Percentiles rank a stretch among this genome's conserved stretches.
These are phyloP conservation scores for Polyporus tsugae DNA, from an alignment of 1,284 basidiomycete species.

Conservation along the genomic window DNA sequence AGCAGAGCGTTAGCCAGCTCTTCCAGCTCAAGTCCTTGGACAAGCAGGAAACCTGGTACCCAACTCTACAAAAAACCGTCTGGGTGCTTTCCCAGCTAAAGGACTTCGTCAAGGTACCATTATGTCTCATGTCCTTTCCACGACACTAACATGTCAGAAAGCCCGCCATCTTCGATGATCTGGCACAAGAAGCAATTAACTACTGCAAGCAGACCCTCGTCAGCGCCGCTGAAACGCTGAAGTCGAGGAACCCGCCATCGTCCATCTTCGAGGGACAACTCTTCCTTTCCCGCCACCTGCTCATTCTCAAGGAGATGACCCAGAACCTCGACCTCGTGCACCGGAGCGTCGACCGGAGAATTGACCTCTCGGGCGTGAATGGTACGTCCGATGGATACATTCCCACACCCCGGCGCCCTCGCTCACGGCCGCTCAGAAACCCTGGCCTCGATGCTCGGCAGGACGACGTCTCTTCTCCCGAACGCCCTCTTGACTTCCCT, in stretches of 20 bases:
- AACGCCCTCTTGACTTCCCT: conserved; percentile 71
- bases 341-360: conserved; percentile 45
- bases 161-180: conserved; percentile 92
- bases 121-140: conserved; percentile 1
- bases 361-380: conserved; percentile 58
- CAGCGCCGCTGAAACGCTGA: conserved; percentile 71
- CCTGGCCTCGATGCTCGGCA: conserved; percentile 74
- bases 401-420: conserved; percentile 17
- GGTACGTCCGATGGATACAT: conserved; percentile 47
- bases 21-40: conserved; percentile 78
- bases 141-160: conserved; percentile 41
- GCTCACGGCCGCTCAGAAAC: conserved; percentile 59
- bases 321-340: conserved; percentile 75
- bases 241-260: conserved; percentile 53
- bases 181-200: conserved; percentile 89
- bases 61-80: conserved; percentile 83
- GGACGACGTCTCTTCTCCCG: conserved; percentile 76
- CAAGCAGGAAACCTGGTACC: conserved; percentile 88
- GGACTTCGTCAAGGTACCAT: conserved; percentile 86
- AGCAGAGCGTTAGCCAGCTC: conserved; percentile 69
- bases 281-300: conserved; percentile 89
- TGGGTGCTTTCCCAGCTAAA: conserved; percentile 90
- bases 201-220: conserved; percentile 84
- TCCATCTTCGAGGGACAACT: conserved; percentile 75
- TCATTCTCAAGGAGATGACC: conserved; percentile 91